These are phyloP conservation scores for Macrolepiota fuliginosa DNA, from an alignment of 768 basidiomycete species.

Conservation along the genomic window DNA sequence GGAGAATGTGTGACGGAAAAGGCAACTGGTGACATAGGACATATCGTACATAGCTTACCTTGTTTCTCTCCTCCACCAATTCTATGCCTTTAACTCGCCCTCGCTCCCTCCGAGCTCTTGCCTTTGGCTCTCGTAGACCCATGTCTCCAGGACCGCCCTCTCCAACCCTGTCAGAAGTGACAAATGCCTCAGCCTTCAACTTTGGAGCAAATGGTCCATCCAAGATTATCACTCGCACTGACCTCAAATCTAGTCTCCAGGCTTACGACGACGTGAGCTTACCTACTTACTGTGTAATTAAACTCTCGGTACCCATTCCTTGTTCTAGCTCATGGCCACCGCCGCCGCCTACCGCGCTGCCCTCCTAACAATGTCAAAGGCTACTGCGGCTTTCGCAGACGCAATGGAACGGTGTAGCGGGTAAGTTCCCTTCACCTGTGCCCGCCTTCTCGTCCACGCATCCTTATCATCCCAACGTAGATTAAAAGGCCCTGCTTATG, in stretches of 20 bases:
- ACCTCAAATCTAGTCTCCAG: constrained; percentile 75
- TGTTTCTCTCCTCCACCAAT: constrained; percentile 8
- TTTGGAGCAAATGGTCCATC: constrained; percentile 72
- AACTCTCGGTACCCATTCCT: background rate
- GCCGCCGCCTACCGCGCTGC: constrained; percentile 81
- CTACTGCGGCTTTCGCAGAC: constrained; percentile 82
- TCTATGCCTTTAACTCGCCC: constrained; percentile 45
- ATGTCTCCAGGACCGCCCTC: constrained; percentile 66
- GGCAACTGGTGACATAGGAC: constrained; percentile 9
- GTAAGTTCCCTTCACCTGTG: constrained; percentile 39
- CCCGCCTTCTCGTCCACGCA: background rate
- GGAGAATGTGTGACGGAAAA: constrained; percentile 9
- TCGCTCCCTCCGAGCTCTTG: constrained; percentile 55
- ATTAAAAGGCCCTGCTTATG: constrained; percentile 77
- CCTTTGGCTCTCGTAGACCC: constrained; percentile 42
- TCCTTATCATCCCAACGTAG: constrained; percentile 30
- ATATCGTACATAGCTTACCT: background rate
- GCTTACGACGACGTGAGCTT: constrained; percentile 71
- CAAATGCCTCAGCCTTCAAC: constrained; percentile 74
- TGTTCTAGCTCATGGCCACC: constrained; percentile 65
- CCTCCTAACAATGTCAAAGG: constrained; percentile 77
- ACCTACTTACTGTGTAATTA: no score
- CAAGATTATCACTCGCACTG: constrained; percentile 79
- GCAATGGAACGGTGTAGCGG: constrained; percentile 83
- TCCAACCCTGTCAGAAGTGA: constrained; percentile 81